Conservation (phyloP, 495 filamentous ascomycete species). For the Aspergillus baeticus region DNA sequence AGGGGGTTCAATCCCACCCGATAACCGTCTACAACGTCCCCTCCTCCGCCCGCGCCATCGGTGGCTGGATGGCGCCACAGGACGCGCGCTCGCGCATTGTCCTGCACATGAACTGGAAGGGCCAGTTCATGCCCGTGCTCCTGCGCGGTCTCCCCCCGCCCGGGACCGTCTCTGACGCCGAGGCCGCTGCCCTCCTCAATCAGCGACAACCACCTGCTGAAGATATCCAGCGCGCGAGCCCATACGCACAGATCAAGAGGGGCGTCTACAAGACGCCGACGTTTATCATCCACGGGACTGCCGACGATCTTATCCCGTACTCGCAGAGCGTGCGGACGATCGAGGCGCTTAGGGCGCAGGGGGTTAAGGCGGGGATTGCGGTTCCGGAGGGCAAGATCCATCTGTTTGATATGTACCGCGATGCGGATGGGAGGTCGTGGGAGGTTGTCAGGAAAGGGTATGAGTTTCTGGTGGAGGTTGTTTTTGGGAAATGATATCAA, state of each 20-base stretch:
- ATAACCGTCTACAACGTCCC: constrained; percentile 25
- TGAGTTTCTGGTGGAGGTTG: not conserved
- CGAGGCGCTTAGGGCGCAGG: constrained; percentile 24
- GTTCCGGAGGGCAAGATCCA: constrained; percentile 32
- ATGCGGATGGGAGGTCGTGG: constrained; percentile 8
- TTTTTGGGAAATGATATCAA: not conserved
- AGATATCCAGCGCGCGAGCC: constrained; percentile 32
- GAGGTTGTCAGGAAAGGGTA: constrained; percentile 2
- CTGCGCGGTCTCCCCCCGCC: constrained; percentile 9
- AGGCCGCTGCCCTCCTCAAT: not conserved
- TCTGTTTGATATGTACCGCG: constrained; percentile 34
- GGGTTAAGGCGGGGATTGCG: constrained; percentile 26
- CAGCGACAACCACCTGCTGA: constrained; percentile 8
- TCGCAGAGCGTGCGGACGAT: constrained; percentile 32
- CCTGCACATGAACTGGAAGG: constrained; percentile 48
- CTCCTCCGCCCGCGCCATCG: constrained; percentile 4
- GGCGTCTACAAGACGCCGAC: constrained; percentile 44
- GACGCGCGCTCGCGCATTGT: constrained; percentile 40
- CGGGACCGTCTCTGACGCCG: not conserved
- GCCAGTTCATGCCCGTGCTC: constrained; percentile 38
- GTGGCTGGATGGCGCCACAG: constrained; percentile 26
- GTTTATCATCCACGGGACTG: constrained; percentile 43
- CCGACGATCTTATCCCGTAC: constrained; percentile 51
- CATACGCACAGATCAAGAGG: constrained; percentile 33
- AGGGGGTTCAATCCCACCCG: constrained; percentile 24